Base-by-base conservation (phyloP, 1,139 yeast species). In the Diutina sp. region DNA sequence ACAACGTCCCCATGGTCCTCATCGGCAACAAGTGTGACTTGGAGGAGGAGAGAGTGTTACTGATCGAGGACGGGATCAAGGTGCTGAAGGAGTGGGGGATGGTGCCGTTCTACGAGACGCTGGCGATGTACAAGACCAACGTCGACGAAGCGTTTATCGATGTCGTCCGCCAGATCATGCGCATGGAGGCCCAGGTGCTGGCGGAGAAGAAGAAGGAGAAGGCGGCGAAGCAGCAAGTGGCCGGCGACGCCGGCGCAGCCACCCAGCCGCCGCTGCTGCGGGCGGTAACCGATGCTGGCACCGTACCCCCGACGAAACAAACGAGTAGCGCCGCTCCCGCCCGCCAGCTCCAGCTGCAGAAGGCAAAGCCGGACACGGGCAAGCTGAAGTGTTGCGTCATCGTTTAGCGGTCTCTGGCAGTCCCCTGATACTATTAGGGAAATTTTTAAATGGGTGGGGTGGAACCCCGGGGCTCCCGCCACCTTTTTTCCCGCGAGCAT, bases 61-160 rank as follows among this genome's bases (percentile, higher is more conserved):
- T 85, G 59, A 83, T 84, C 57, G 90, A 84, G 61, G 96, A 90
- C 64, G 97, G 96, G 54, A 84, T 87, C 58, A 80, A 79, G 59
- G 85, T 90, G 29, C 91, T 96, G 55, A 85, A 86, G 63, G 81
- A 81, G 56, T 88, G 97, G 90, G 95, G 95, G 12, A 79, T 85
- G 66, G 93, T 87, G 7, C 91, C 97, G 21, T 93, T 91, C 68
- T 89, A 89, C 69, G 98, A 93, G 72, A 89, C 97, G 6, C 86
- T 95, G 61, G 98, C 99, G 48, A 87, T 90, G 79, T 82, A 87
- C 63, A 87, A 89, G 68, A 84, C 90, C 58, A 91, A 93, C 66
- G 95, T 91, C 55, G 95, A 87, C 64, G 93, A 87, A 64, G 96
- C 96, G 2, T 93, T 93, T 66, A 77, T 88, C 61, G 95, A 88